Evolutionary conservation across 1,284 basidiomycete species (phyloP), one percentile per base, ranked within the genome.

Genomic region (Mycena sp.): DNA sequence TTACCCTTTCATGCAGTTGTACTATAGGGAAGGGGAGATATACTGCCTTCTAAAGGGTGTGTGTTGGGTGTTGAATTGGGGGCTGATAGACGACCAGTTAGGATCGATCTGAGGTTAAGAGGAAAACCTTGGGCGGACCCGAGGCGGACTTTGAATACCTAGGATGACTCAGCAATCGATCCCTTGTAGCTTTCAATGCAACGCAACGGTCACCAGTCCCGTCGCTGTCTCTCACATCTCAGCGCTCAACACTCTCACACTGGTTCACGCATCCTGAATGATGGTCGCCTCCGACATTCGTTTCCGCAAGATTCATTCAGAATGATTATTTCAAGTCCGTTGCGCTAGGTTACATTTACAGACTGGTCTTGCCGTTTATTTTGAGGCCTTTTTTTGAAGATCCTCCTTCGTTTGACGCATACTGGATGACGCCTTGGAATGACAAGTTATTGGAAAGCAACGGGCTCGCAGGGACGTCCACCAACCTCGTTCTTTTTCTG

Each of bases 361-460:
- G 6, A 19, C 40, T 64, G 32, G 28, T 54, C 7, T 45, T 57
- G 43, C 32, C 55, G 63, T 71, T 67, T 49, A 50, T 49, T 84
- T 83, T 52, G 72, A 73, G 4, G 82, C 69, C 53, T 84, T 76
- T 65, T 82, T 82, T 69, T 83, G 76, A 52, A 84, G 69, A 53
- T 85, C 78, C 16, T 82, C 77, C 61, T 81, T 81, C 0, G 78
- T 77, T 71, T 84, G 74, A 44, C 75, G 76, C 25, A 79, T 80
- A 23, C 78, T 78, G 30, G 80, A 74, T 17, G 77, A 76, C 16
- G 82, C 80, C 85, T 87, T 57, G 12, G 23, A 23, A 37, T 23
- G 41, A 10, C 40, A 11, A 32, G 17, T 65, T 50, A 58, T 55
- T 54, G 44, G 12, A 4, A 10, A 23, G 25, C 4, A 7, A 26